Evolutionary conservation across 495 filamentous ascomycete species (phyloP).

Genomic region (Aspergillus diversus): DNA sequence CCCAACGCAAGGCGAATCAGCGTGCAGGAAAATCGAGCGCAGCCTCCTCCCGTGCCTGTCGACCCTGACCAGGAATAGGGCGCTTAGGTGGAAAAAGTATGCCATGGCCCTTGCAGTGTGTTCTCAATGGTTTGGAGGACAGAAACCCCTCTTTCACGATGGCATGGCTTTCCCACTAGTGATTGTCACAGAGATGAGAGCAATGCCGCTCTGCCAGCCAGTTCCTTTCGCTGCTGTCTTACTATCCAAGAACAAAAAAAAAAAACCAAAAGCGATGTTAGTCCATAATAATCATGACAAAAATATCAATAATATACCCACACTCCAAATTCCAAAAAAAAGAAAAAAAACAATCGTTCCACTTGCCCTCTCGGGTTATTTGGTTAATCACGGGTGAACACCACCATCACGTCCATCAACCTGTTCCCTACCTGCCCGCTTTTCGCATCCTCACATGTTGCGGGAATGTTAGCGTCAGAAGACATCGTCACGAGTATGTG

Average conservation of each 20-base stretch:
- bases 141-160: not conserved
- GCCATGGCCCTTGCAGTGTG: constrained; percentile 12
- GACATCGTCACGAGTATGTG: constrained; percentile 20
- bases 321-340: not conserved
- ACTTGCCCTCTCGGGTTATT: not conserved
- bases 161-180: not conserved
- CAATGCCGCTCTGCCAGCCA: not conserved
- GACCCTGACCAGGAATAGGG: not conserved
- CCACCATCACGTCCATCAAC: not conserved
- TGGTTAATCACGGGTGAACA: not conserved
- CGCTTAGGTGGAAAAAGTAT: constrained; percentile 1
- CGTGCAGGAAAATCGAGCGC: constrained; percentile 1
- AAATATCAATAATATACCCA: not conserved
- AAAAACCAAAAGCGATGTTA: too few species aligned
- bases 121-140: not conserved
- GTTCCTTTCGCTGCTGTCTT: not conserved
- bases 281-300: not conserved
- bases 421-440: too few species aligned
- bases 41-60: constrained; percentile 8
- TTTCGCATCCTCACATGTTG: constrained; percentile 19
- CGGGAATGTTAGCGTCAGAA: constrained; percentile 19
- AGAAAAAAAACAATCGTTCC: not conserved
- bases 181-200: not conserved
- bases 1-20: constrained; percentile 34
- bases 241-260: too few species aligned